Evolutionary conservation across 2,329 filamentous ascomycete species (phyloP).

Genomic region (Lasiodiplodia citricola): DNA sequence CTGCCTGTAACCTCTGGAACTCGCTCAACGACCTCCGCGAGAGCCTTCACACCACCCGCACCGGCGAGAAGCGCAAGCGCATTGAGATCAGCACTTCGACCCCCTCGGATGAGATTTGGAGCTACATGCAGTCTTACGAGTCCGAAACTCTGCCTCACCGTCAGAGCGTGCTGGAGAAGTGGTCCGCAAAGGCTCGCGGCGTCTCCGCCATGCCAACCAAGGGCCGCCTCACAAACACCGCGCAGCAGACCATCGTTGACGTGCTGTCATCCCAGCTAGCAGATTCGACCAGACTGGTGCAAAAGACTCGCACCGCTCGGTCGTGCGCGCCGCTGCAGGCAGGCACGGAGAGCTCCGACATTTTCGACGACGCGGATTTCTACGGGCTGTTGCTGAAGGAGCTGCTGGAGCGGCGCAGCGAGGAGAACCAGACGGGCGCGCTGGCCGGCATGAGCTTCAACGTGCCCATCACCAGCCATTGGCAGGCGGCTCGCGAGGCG

Average conservation of each 20-base stretch:
- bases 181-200: slow-evolving; percentile 79
- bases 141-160: slow-evolving; percentile 64
- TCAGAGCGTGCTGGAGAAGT: slow-evolving; percentile 80
- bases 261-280: slow-evolving; percentile 72
- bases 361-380: slow-evolving; percentile 95
- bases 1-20: slow-evolving; percentile 83
- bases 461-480: slow-evolving; percentile 37
- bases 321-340: slow-evolving; percentile 77
- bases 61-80: slow-evolving; percentile 66
- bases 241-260: slow-evolving; percentile 68
- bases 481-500: slow-evolving; percentile 73
- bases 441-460: slow-evolving; percentile 48
- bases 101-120: slow-evolving; percentile 72
- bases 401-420: slow-evolving; percentile 85
- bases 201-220: slow-evolving; percentile 62
- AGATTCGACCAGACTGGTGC: slow-evolving; percentile 69
- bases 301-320: slow-evolving; percentile 71
- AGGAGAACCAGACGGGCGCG: slow-evolving; percentile 59
- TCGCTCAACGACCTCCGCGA: slow-evolving; percentile 74
- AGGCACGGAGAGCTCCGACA: slow-evolving; percentile 59
- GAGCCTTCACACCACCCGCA: slow-evolving; percentile 59
- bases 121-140: slow-evolving; percentile 71
- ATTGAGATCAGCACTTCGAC: slow-evolving; percentile 59
- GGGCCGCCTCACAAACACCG: slow-evolving; percentile 64
- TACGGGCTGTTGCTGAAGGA: slow-evolving; percentile 93